Base-by-base conservation (phyloP, 257 asterid species). In the Forsythia viridissima region DNA sequence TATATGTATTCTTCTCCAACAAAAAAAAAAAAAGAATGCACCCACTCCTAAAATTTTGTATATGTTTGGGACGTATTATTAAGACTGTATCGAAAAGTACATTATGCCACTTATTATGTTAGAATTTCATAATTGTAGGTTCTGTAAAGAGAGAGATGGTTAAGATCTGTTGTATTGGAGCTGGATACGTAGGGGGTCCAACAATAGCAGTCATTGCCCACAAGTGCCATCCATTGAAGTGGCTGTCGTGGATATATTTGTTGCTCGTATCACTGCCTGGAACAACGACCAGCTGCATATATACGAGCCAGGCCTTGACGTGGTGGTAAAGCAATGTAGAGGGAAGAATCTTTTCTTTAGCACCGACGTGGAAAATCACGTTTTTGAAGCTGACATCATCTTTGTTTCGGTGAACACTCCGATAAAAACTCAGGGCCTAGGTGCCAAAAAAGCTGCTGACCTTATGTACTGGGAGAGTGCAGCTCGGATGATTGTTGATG, bases 401-500 rank as follows among this genome's bases (percentile, higher is more conserved):
- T 89, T 89, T 57, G 91, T 89, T 68, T 89, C 91, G 1, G 93
- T 89, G 65, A 89, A 89, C 63, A 89, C 93, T 12, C 93, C 93
- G 39, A 89, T 91, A 0, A 89, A 89, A 76, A 87, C 88, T 57
- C 89, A 82, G 57, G 93, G 93, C 74, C 88, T 89, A 8, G 93
- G 93, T 43, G 93, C 93, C 39, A 91, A 91, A 18, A 89, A 89
- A 78, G 93, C 91, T 5, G 93, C 93, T 6, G 91, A 87, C 46
- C 79, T 89, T 51, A 90, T 90, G 13, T 90, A 90, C 65, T 88
- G 92, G 93, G 93, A 88, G 81, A 90, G 93, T 70, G 90, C 90
- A 3, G 93, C 93, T 18, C 79, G 93, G 8, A 83, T 88, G 92
- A 90, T 90, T 24, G 93, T 92, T 21, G 93, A 90, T 79, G 92